A percentile compares a stretch with the other conserved stretches of the same genome.
Conservation (phyloP, 169 alveolate genomes). For the Plasmodium knowlesi region DNA sequence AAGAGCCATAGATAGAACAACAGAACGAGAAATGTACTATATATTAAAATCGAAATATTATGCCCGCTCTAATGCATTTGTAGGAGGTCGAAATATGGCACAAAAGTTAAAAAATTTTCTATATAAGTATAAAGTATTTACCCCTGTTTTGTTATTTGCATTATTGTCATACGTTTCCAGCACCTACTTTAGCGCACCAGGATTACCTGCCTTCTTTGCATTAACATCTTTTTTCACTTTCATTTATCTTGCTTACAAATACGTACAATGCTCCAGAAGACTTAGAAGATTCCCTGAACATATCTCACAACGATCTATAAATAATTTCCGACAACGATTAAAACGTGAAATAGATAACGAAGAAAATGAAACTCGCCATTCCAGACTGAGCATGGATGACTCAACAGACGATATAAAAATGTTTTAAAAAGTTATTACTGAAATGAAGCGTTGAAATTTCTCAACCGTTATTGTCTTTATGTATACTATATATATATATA, state of each 20-base stretch:
- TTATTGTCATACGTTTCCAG: not conserved
- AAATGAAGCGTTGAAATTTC: not conserved
- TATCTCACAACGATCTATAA: not conserved
- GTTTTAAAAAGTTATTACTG: not conserved
- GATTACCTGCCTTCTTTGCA: not conserved
- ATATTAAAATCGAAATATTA: not conserved
- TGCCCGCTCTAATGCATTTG: not conserved
- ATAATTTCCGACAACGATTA: not conserved
- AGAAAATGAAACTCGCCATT: not conserved
- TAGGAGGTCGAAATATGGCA: not conserved
- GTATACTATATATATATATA: not conserved
- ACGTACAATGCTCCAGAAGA: not conserved
- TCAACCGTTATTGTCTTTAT: not conserved
- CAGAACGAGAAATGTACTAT: not conserved
- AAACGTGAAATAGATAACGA: not conserved
- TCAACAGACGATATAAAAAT: not conserved
- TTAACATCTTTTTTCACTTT: not conserved
- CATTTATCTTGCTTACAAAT: not conserved
- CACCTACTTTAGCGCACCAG: not conserved
- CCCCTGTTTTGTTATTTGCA: not conserved
- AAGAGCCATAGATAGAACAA: not conserved
- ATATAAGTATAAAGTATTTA: not conserved
- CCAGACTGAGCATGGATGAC: not conserved
- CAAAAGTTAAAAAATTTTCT: not conserved
- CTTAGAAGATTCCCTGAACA: not conserved